Evolutionary conservation across 129 eudicot species (phyloP).

Genomic region (Scalesia atractyloides): DNA sequence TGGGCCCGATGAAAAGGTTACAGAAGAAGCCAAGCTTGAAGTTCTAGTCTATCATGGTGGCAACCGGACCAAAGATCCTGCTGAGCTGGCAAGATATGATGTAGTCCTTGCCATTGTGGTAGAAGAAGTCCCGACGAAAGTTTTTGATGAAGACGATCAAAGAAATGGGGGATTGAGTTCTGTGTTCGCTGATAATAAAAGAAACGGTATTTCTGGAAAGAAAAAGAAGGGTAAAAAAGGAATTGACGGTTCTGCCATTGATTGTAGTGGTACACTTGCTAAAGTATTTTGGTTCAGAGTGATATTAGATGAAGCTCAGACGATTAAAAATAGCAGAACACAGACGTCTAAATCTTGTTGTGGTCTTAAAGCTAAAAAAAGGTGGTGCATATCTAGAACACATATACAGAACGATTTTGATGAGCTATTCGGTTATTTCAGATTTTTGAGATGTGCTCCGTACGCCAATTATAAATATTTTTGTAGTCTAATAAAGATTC

Average conservation of each 20-base stretch:
- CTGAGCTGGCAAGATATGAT: conserved; percentile 70
- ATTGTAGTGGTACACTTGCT: conserved; percentile 79
- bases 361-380: conserved; percentile 81
- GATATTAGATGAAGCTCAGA: conserved; percentile 93
- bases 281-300: conserved; percentile 82
- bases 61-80: conserved; percentile 73
- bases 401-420: conserved; percentile 93
- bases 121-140: conserved; percentile 82
- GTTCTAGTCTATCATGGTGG: conserved; percentile 92
- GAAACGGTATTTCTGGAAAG: conserved; percentile 43
- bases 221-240: conserved; percentile 72
- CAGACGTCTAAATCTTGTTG: conserved; percentile 86
- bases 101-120: conserved; percentile 84
- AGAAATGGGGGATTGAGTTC: conserved; percentile 60
- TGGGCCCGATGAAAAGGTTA: conserved; percentile 92
- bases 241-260: conserved; percentile 46
- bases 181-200: conserved; percentile 50
- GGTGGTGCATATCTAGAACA: conserved; percentile 98
- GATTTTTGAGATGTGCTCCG: conserved; percentile 80
- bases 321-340: conserved; percentile 88
- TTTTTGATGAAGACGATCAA: conserved; percentile 63
- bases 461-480: conserved; percentile 64
- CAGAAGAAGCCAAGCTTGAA: conserved; percentile 55
- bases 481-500: conserved; percentile 53
- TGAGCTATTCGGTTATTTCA: conserved; percentile 86